Conservation (phyloP, 768 basidiomycete species). For the Russula olivacea region DNA sequence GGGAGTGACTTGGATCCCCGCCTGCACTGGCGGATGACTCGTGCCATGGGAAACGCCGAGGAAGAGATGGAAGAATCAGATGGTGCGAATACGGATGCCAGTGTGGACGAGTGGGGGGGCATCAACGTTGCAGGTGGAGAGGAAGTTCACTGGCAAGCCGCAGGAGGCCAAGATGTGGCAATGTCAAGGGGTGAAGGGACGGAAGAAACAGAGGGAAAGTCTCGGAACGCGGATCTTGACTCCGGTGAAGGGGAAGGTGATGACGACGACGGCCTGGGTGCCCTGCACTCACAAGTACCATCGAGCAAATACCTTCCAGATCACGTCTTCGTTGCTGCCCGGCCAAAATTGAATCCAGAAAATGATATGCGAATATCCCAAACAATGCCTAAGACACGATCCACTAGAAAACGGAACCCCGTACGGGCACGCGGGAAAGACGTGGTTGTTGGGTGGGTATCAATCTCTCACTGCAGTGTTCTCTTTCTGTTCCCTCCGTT, state of each 20-base stretch:
- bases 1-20: conserved; percentile 7
- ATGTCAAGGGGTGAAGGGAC: conserved; percentile 6
- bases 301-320: conserved; percentile 24
- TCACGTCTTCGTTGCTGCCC: conserved; percentile 21
- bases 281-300: not conserved
- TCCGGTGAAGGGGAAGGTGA: not conserved
- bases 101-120: conserved; percentile 17
- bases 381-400: conserved; percentile 9
- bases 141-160: not conserved
- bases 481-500: not conserved
- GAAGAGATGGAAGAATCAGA: conserved; percentile 5
- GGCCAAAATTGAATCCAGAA: conserved; percentile 1
- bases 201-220: not conserved
- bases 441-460: conserved; percentile 24
- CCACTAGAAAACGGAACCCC: not conserved
- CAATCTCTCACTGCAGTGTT: not conserved
- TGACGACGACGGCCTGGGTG: not conserved
- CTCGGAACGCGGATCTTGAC: not conserved
- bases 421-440: conserved; percentile 17
- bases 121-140: conserved; percentile 1
- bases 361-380: not conserved
- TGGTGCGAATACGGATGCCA: conserved; percentile 3
- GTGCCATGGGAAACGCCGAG: conserved; percentile 25
- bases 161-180: conserved; percentile 1
- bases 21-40: conserved; percentile 20